Conservation (phyloP, 805 yeast genomes). For the Wickerhamomyces kurtzmanii region DNA sequence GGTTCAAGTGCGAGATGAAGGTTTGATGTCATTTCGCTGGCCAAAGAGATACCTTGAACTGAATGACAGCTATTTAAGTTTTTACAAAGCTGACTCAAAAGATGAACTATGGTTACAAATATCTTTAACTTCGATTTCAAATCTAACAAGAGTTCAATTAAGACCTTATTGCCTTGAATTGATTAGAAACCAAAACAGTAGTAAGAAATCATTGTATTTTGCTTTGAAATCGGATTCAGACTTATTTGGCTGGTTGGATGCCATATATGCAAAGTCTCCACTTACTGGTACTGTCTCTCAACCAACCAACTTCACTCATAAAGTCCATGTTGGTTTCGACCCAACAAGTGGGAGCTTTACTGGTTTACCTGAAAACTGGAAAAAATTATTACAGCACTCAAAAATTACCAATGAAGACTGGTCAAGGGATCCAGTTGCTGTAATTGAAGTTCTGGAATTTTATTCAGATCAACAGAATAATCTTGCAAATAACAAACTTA, state of each 20-base stretch:
- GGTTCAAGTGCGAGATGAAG: slow-evolving; percentile 91
- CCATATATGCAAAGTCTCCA: slow-evolving; percentile 71
- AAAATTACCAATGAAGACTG: slow-evolving; percentile 90
- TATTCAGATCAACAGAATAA: slow-evolving; percentile 34
- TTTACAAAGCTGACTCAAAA: slow-evolving; percentile 56
- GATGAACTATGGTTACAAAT: slow-evolving; percentile 41
- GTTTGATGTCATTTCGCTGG: slow-evolving; percentile 85
- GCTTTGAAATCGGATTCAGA: slow-evolving; percentile 74
- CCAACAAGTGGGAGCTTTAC: slow-evolving; percentile 81
- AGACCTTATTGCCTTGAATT: slow-evolving; percentile 81
- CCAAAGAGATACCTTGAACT: slow-evolving; percentile 77
- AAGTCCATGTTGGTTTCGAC: slow-evolving; percentile 82
- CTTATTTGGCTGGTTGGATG: slow-evolving; percentile 83
- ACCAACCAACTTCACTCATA: slow-evolving; percentile 92
- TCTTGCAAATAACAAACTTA: slow-evolving; percentile 2
- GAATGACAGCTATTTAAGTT: slow-evolving; percentile 62
- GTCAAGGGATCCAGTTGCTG: slow-evolving; percentile 91
- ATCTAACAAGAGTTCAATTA: slow-evolving; percentile 57
- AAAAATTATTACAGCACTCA: slow-evolving; percentile 68
- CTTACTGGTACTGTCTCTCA: slow-evolving; percentile 60
- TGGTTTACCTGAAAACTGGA: slow-evolving; percentile 95
- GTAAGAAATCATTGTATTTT: slow-evolving; percentile 56
- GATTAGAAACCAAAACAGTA: slow-evolving; percentile 24
- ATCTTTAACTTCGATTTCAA: slow-evolving; percentile 48
- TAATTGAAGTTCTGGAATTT: slow-evolving; percentile 81